phyloP scores from a whole-genome alignment of 805 yeast species.

The Metschnikowia chrysomelidarum region DNA sequence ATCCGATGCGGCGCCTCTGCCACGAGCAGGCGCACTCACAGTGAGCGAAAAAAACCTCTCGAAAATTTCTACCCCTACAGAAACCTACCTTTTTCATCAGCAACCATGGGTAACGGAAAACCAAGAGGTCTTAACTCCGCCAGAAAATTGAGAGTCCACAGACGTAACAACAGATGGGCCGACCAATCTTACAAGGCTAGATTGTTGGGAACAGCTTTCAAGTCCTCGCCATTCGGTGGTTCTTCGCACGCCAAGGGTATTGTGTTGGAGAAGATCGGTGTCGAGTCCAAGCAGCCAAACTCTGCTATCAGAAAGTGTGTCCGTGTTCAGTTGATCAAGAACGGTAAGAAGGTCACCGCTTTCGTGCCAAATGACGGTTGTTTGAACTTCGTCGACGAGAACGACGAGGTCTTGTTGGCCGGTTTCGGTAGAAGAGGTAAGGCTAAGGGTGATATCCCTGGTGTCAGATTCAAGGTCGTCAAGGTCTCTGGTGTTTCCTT shows the following conservation, averaged over 20 bases:
- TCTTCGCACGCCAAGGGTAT: slow-evolving; percentile 99
- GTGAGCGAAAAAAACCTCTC: slow-evolving; percentile 8
- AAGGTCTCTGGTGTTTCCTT: slow-evolving; percentile 99
- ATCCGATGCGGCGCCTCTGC: slow-evolving; percentile 9
- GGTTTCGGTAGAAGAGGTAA: slow-evolving; percentile 99
- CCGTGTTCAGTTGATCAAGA: slow-evolving; percentile 99
- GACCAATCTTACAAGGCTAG: slow-evolving; percentile 97
- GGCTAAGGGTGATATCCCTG: slow-evolving; percentile 99
- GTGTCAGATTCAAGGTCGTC: slow-evolving; percentile 99
- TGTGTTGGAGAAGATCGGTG: slow-evolving; percentile 98
- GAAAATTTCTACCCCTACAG: slow-evolving; percentile 10
- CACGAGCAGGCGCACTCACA: slow-evolving; percentile 5
- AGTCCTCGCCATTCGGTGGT: slow-evolving; percentile 99
- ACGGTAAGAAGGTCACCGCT: slow-evolving; percentile 99
- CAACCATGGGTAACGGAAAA: slow-evolving; percentile 97
- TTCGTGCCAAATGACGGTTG: slow-evolving; percentile 99
- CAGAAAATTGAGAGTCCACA: slow-evolving; percentile 99
- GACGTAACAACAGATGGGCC: slow-evolving; percentile 99
- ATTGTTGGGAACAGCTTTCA: slow-evolving; percentile 99
- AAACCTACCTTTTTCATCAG: slow-evolving; percentile 17
- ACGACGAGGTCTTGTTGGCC: slow-evolving; percentile 98
- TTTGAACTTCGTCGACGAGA: slow-evolving; percentile 98
- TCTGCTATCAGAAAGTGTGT: slow-evolving; percentile 99
- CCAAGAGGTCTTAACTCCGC: slow-evolving; percentile 99
- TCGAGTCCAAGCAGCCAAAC: slow-evolving; percentile 99